These are phyloP conservation scores for Viridothelium virens DNA, from an alignment of 495 filamentous ascomycete genomes.

Conservation along the genomic window DNA sequence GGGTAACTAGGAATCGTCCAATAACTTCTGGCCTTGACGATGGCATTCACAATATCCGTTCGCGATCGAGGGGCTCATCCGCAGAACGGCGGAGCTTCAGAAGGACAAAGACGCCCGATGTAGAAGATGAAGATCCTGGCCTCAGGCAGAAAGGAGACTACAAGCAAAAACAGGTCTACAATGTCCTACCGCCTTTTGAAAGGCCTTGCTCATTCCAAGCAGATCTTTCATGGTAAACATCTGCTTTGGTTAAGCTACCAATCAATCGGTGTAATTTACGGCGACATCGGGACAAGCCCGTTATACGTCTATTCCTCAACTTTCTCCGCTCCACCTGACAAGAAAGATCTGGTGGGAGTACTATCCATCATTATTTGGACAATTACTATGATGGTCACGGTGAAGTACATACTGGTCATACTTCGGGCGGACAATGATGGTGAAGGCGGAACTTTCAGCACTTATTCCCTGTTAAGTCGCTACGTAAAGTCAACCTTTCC, in stretches of 20 bases:
- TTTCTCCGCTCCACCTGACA: constrained; percentile 26
- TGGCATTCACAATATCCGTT: constrained; percentile 17
- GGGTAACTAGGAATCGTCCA: constrained; percentile 13
- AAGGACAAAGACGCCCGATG: constrained; percentile 16
- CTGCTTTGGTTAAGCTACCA: constrained; percentile 26
- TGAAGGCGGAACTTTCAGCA: constrained; percentile 68
- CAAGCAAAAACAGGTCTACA: constrained; percentile 15
- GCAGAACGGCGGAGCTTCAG: not conserved
- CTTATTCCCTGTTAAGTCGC: constrained; percentile 62
- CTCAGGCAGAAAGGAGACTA: constrained; percentile 16
- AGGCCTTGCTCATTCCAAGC: constrained; percentile 4
- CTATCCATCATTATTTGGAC: constrained; percentile 70
- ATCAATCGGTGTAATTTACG: constrained; percentile 27
- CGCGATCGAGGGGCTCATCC: constrained; percentile 14
- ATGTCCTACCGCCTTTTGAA: not conserved
- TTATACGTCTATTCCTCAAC: constrained; percentile 25
- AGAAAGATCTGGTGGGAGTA: constrained; percentile 58
- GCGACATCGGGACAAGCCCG: constrained; percentile 27
- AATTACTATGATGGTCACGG: constrained; percentile 61
- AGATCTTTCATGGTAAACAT: constrained; percentile 22
- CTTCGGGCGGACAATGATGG: constrained; percentile 67
- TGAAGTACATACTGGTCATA: constrained; percentile 67
- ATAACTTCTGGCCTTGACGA: constrained; percentile 15
- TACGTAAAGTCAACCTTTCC: constrained; percentile 43
- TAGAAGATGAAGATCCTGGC: constrained; percentile 21